Conservation (phyloP, 441 rosid genomes). For the Heliophila coronopifolia region DNA sequence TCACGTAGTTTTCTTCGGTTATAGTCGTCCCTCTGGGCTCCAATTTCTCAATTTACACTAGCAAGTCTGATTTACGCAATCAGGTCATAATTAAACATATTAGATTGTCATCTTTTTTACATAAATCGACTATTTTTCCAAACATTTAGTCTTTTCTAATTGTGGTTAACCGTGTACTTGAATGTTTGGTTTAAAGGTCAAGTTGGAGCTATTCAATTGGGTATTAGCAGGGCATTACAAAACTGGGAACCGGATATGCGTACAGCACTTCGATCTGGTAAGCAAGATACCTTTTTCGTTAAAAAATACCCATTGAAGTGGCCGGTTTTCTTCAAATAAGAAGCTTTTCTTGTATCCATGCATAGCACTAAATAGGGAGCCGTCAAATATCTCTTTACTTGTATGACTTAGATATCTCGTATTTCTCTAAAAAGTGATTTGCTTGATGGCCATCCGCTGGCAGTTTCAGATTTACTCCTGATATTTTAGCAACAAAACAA, state of each 20-base stretch:
- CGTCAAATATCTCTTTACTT: no score
- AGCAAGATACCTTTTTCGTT: conserved; percentile 9
- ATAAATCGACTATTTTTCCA: neutral
- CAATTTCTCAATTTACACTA: neutral
- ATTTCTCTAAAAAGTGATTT: neutral
- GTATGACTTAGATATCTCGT: no score
- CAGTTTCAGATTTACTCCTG: no score
- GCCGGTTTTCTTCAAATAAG: no score
- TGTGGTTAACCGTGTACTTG: conserved; percentile 3
- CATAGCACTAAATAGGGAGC: no score
- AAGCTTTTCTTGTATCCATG: no score
- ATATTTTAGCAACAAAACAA: no score
- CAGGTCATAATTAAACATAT: neutral
- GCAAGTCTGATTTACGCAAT: neutral
- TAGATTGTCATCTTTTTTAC: neutral
- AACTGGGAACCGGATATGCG: conserved; percentile 90
- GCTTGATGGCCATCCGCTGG: no score
- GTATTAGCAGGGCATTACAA: conserved; percentile 89
- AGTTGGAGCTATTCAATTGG: conserved; percentile 88
- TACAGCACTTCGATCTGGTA: conserved; percentile 75
- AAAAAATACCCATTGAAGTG: no score
- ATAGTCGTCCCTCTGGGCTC: neutral
- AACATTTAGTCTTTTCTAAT: neutral
- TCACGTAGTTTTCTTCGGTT: neutral
- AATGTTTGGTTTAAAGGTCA: conserved; percentile 56